phyloP scores from a whole-genome alignment of 257 asterid genomes.

The Nicotiana tabacum region DNA sequence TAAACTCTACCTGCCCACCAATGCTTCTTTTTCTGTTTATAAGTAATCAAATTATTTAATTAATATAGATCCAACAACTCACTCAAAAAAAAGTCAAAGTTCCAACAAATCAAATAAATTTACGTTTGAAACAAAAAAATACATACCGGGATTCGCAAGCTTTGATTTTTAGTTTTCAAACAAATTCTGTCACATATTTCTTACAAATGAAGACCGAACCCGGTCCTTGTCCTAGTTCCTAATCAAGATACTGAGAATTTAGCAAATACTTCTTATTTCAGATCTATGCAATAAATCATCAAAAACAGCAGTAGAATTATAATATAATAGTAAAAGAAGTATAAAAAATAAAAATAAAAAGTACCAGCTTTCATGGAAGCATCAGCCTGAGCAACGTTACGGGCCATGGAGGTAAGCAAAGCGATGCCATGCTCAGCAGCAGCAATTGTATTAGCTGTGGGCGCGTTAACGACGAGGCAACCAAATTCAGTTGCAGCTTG shows the following conservation, averaged over 20 bases:
- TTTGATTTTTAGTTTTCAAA: background rate
- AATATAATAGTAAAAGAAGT: background rate
- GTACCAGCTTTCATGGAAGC: constrained; percentile 94
- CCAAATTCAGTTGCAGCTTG: constrained; percentile 93
- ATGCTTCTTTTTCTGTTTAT: background rate
- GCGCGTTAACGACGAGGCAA: constrained; percentile 90
- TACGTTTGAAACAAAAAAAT: background rate
- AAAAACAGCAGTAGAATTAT: background rate
- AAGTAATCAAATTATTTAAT: background rate
- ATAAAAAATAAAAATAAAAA: background rate
- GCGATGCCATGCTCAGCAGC: constrained; percentile 96
- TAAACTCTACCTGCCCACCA: background rate
- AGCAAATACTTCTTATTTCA: background rate
- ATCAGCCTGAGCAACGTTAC: constrained; percentile 90
- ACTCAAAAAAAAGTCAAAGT: background rate
- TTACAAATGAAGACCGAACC: background rate
- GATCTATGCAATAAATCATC: background rate
- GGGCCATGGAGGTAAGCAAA: constrained; percentile 72
- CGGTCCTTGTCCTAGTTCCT: background rate
- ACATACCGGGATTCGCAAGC: background rate
- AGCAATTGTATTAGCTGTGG: constrained; percentile 90
- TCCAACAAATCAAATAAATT: background rate
- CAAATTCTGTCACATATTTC: background rate
- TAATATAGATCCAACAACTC: background rate
- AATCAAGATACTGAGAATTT: background rate